phyloP scores from a whole-genome alignment of 139 green algal species.

The Tetraselmis chui region DNA sequence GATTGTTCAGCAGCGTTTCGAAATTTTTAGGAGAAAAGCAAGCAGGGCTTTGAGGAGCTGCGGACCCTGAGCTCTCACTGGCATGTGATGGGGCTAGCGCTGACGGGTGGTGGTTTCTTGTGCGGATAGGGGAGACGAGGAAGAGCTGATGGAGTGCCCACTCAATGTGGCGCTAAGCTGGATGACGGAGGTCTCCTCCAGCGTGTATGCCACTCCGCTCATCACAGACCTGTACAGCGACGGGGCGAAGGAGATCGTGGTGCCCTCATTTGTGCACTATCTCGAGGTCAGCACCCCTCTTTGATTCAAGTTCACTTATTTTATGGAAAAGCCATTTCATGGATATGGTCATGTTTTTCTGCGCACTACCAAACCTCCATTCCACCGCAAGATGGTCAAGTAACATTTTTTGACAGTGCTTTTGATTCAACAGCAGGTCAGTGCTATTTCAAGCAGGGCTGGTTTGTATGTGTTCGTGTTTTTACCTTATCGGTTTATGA shows the following conservation, averaged over 20 bases:
- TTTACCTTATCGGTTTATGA: too few species aligned
- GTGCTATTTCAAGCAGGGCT: too few species aligned
- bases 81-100: background rate
- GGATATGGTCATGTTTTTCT: background rate
- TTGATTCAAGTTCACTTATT: too few species aligned
- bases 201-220: conserved; percentile 89
- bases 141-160: conserved; percentile 23
- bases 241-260: conserved; percentile 86
- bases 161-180: conserved; percentile 74
- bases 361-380: too few species aligned
- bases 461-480: too few species aligned
- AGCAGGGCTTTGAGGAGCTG: conserved; percentile 11
- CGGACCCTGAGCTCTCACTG: conserved; percentile 4
- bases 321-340: background rate
- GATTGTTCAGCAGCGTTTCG: background rate
- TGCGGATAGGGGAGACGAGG: conserved; percentile 18
- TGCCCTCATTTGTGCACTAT: conserved; percentile 88
- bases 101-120: background rate
- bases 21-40: background rate
- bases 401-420: too few species aligned
- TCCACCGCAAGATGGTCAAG: too few species aligned
- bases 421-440: too few species aligned
- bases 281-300: conserved; percentile 82
- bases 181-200: conserved; percentile 75
- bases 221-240: conserved; percentile 92